These are phyloP conservation scores for Fusarium miscanthi DNA, from an alignment of 2,329 filamentous ascomycete genomes.

Conservation along the genomic window DNA sequence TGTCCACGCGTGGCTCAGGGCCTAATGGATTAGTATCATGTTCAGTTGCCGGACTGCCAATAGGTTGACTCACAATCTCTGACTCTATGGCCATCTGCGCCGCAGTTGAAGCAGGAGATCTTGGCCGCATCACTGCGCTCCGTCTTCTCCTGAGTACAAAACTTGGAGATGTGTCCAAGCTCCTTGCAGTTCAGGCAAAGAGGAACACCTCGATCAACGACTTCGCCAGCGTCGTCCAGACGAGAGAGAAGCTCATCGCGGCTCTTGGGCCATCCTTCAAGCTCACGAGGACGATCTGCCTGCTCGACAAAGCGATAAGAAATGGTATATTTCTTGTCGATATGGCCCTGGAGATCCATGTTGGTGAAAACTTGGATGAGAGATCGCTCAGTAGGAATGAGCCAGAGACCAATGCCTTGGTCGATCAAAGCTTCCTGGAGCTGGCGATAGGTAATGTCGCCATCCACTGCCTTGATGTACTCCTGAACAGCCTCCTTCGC, in stretches of 20 bases:
- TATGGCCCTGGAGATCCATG: conserved; percentile 77
- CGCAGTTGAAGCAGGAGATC: conserved; percentile 74
- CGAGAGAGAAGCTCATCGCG: conserved; percentile 71
- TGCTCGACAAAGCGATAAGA: conserved; percentile 70
- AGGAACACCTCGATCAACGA: conserved; percentile 67
- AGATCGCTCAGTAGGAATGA: conserved; percentile 72
- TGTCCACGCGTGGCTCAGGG: conserved; percentile 70
- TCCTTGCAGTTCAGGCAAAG: conserved; percentile 74
- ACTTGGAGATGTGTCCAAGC: conserved; percentile 70
- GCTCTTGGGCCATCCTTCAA: conserved; percentile 68
- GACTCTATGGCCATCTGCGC: conserved; percentile 71
- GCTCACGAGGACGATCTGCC: conserved; percentile 68
- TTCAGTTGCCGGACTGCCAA: neutral
- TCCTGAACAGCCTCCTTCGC: conserved; percentile 68
- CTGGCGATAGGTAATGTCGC: conserved; percentile 67
- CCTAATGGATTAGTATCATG: conserved; percentile 52
- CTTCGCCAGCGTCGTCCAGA: conserved; percentile 73
- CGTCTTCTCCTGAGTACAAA: conserved; percentile 67
- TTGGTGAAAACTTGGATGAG: conserved; percentile 70
- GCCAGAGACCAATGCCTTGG: conserved; percentile 64
- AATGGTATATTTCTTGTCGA: conserved; percentile 72
- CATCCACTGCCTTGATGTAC: conserved; percentile 69
- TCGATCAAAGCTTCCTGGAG: conserved; percentile 71
- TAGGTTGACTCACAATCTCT: conserved; percentile 70
- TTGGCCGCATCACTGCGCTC: conserved; percentile 58